Base-by-base conservation (phyloP, 2,329 filamentous ascomycete genomes). In the Colletotrichum eleusines region DNA sequence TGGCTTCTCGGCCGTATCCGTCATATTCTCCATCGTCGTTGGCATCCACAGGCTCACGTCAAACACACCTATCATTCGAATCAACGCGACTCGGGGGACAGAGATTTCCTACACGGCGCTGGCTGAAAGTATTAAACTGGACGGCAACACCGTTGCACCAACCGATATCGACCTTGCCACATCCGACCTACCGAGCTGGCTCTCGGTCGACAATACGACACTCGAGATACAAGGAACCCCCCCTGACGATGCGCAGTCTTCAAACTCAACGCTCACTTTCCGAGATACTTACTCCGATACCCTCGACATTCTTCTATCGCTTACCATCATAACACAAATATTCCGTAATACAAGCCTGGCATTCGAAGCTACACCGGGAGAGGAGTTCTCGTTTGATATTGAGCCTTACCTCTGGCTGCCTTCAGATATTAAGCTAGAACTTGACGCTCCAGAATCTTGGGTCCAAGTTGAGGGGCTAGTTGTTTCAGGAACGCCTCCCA, bases 11-110 rank as follows among this genome's bases (percentile, higher is more conserved):
- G 91, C 90, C 1, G 85, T 87, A 12, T 86, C 87, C 1, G 77
- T 92, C 63, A 81, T 84, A 0, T 97, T 97, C 78, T 89, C 90
- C 7, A 87, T 97, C 44, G 84, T 91, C 2, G 89, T 97, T 26
- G 91, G 91, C 55, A 88, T 84, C 63, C 92, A 94, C 78, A 87
- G 91, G 74, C 82, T 97, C 50, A 87, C 87, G 1, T 91, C 92
- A 72, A 85, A 87, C 2, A 84, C 89, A 12, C 85, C 87, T 7
- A 77, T 84, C 11, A 81, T 93, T 63, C 79, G 81, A 3, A 78
- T 92, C 53, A 90, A 90, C 67, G 85, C 89, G 5, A 90, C 85
- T 0, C 79, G 80, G 46, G 89, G 88, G 2, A 78, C 82, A 18
- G 77, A 80, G 1, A 77, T 94, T 26, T 80, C 78, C 8, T 92